These are phyloP conservation scores for Conringia planisiliqua DNA, from an alignment of 345 rosid genomes.

Conservation along the genomic window DNA sequence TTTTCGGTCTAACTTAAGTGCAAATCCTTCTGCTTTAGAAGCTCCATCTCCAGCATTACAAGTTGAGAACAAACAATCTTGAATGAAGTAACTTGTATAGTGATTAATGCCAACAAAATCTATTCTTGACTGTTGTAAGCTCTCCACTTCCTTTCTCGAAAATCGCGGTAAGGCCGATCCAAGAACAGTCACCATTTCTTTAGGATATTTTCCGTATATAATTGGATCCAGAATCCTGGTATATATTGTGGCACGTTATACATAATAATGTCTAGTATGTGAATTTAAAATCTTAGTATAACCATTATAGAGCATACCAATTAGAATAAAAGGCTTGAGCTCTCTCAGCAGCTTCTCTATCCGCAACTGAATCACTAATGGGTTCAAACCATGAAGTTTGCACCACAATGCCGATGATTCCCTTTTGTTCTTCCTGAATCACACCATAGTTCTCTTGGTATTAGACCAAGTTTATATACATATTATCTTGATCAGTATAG, in stretches of 20 bases:
- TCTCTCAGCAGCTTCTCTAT: constrained; percentile 55
- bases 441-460: not conserved
- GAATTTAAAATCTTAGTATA: not conserved
- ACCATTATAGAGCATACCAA: constrained; percentile 40
- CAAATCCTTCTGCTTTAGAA: constrained; percentile 49
- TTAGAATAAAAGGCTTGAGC: constrained; percentile 58
- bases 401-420: constrained; percentile 60
- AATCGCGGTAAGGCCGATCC: constrained; percentile 49
- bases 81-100: constrained; percentile 51
- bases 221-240: constrained; percentile 65
- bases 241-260: not conserved
- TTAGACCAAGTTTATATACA: not conserved
- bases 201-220: constrained; percentile 53
- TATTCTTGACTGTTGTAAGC: constrained; percentile 33
- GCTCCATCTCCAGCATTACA: constrained; percentile 52
- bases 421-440: constrained; percentile 45
- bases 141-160: constrained; percentile 40
- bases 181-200: constrained; percentile 48
- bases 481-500: not conserved
- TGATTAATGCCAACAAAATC: constrained; percentile 71
- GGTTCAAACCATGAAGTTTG: constrained; percentile 64
- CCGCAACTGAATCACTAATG: constrained; percentile 44
- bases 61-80: constrained; percentile 53
- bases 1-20: constrained; percentile 31
- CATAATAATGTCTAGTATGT: not conserved